These are phyloP conservation scores for Periconia macrospinosa DNA, from an alignment of 2,329 filamentous ascomycete genomes.

Conservation along the genomic window DNA sequence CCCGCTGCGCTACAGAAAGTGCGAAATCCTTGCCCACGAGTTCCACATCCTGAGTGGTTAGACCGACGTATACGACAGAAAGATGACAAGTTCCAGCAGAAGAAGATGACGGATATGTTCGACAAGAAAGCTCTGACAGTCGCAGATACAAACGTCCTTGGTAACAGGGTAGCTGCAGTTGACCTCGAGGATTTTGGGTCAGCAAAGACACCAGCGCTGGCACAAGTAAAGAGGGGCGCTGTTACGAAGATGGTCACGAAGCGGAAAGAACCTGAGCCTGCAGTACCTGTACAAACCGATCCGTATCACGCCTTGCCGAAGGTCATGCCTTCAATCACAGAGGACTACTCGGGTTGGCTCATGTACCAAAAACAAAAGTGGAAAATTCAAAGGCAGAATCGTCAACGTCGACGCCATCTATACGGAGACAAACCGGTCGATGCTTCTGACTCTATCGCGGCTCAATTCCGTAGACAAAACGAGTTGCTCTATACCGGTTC, in stretches of 20 bases:
- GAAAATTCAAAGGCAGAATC: constrained; percentile 94
- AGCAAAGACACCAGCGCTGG: constrained; percentile 54
- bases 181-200: constrained; percentile 84
- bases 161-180: constrained; percentile 54
- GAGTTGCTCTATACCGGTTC: constrained; percentile 87
- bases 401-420: constrained; percentile 80
- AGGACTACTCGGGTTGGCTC: constrained; percentile 86
- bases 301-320: constrained; percentile 81
- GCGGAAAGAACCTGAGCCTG: constrained; percentile 50
- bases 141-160: constrained; percentile 65
- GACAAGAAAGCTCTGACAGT: constrained; percentile 72
- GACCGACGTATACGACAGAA: constrained; percentile 91
- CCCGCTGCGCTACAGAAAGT: constrained; percentile 95
- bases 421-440: constrained; percentile 80
- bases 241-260: constrained; percentile 53
- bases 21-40: constrained; percentile 88
- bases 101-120: constrained; percentile 96
- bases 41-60: constrained; percentile 95
- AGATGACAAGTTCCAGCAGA: constrained; percentile 97
- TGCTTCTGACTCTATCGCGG: constrained; percentile 64
- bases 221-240: constrained; percentile 42
- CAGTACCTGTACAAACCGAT: constrained; percentile 63
- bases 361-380: constrained; percentile 98
- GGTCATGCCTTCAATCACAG: constrained; percentile 79
- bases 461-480: constrained; percentile 87